A percentile compares a stretch with the other conserved stretches of the same genome.
These are phyloP conservation scores for Botryotinia narcissicola DNA, from an alignment of 2,329 filamentous ascomycete species.

Conservation along the genomic window DNA sequence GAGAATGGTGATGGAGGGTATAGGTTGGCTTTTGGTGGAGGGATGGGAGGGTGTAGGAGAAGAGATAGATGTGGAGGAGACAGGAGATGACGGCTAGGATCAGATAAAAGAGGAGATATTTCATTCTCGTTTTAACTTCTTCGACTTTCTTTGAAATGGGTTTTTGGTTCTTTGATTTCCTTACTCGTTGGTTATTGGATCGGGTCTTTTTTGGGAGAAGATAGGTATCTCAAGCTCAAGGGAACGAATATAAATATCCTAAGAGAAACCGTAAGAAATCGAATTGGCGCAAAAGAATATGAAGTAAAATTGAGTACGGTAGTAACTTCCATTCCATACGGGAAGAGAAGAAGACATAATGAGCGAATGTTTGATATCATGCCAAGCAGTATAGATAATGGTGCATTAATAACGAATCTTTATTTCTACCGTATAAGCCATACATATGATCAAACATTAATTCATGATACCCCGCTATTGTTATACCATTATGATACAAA, in stretches of 20 bases:
- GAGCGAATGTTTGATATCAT: background rate
- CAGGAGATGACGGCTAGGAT: background rate
- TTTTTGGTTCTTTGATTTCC: background rate
- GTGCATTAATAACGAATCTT: background rate
- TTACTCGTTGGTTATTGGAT: background rate
- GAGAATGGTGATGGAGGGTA: background rate
- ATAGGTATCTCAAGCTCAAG: background rate
- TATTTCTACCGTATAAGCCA: background rate
- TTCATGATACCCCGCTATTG: background rate
- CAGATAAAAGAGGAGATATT: background rate
- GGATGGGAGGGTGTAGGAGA: background rate
- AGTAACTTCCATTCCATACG: background rate
- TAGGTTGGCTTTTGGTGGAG: too few species aligned
- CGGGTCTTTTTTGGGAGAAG: background rate
- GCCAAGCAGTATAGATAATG: background rate
- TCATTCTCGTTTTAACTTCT: background rate
- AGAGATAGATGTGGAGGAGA: slow-evolving; percentile 10
- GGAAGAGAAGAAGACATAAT: background rate
- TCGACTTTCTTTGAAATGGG: background rate
- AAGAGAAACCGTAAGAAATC: background rate
- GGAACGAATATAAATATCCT: background rate
- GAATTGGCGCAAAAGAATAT: background rate
- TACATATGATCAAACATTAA: slow-evolving; percentile 1
- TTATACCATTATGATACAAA: slow-evolving; percentile 4
- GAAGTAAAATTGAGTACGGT: background rate